Conservation (phyloP, 2,329 filamentous ascomycete genomes). For the Apiospora koreana region DNA sequence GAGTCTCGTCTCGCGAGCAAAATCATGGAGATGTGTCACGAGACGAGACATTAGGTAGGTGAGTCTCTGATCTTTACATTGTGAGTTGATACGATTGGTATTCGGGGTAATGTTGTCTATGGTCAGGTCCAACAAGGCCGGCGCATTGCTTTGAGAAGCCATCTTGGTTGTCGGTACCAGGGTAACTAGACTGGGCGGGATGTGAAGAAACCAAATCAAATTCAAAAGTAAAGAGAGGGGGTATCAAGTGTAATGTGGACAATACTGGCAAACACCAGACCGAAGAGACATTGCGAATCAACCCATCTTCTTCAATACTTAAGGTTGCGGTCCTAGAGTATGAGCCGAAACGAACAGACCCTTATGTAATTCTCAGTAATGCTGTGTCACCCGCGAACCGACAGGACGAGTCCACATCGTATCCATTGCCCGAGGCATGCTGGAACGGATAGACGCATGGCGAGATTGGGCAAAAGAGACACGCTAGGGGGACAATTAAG, state of each 20-base stretch:
- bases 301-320: neutral
- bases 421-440: neutral
- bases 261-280: neutral
- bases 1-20: constrained; percentile 75
- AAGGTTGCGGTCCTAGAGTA: constrained; percentile 9
- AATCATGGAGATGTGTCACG: constrained; percentile 79
- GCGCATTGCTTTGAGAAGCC: constrained; percentile 31
- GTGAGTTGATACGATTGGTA: constrained; percentile 72
- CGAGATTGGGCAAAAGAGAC: neutral
- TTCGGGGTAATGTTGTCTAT: constrained; percentile 82
- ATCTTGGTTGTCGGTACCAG: constrained; percentile 19
- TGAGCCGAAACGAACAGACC: neutral
- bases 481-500: constrained; percentile 1
- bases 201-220: neutral
- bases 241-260: neutral
- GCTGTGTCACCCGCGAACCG: neutral
- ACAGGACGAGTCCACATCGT: neutral
- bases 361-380: constrained; percentile 10
- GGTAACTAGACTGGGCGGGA: neutral
- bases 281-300: neutral
- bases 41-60: constrained; percentile 74
- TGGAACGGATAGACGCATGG: neutral
- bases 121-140: constrained; percentile 68
- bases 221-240: neutral
- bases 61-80: constrained; percentile 63